Base-by-base conservation (phyloP, 1,284 basidiomycete genomes). In the Apiotrichum siamense region DNA sequence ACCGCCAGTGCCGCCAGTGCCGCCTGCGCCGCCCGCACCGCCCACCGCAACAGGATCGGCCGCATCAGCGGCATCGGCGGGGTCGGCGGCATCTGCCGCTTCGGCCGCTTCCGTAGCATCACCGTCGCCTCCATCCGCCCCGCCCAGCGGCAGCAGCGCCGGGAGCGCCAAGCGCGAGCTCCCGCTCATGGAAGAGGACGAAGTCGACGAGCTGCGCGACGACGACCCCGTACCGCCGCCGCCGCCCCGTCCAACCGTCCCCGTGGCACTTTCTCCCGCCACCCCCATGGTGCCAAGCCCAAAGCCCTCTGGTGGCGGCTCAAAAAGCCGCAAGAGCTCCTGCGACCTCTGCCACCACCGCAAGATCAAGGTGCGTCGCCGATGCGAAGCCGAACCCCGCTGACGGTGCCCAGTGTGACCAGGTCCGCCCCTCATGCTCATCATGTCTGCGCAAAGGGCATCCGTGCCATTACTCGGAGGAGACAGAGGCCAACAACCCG, bases 281-380 rank as follows among this genome's bases (percentile, higher is more conserved):
- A 17, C 41, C 3, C 35, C 47, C 6, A 44, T 39, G 24, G 41
- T 41, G n/a, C 56, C 56, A 9, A 54, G 56, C 39, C 56, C 52
- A n/a, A 54, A 58, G 48, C 47, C 55, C 12, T 49, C 39, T 37
- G 37, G 50, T 39, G 51, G 50, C 18, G 48, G 52, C 3, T 52
- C 50, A 25, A 58, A 55, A 35, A 50, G 47, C 47, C 50, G 67
- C 49, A 70, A 70, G 57, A 64, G 61, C 38, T 66, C 64, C 36
- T 70, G 67, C 45, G 64, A 64, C 35, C 44, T 66, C 18, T 70
- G 67, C 57, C 66, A 68, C 54, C 62, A 64, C 54, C 54, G 67
- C 37, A 70, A 70, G 51, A 70, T 70, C 55, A 63, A 63, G 55
- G 67, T 66, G 47, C 40, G 66, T 60, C 40, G 26, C 40, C 11